Conservation (phyloP, 2,329 filamentous ascomycete genomes). For the Bertia moriformis region DNA sequence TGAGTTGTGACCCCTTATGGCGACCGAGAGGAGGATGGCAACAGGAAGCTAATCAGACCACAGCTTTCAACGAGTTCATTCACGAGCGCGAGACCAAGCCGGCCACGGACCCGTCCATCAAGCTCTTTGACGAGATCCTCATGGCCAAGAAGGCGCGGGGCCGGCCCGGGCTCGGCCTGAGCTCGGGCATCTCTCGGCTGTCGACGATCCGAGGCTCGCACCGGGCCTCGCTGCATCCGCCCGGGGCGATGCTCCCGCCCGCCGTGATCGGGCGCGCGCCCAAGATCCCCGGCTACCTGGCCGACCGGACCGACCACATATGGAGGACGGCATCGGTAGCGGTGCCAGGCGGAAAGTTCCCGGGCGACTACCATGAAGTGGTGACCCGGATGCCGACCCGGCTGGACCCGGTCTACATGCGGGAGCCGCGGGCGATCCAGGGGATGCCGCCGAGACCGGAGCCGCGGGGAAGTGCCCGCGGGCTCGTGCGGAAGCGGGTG, state of each 20-base stretch:
- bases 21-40: no score
- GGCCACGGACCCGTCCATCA: conserved; percentile 47
- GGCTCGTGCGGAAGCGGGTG: conserved; percentile 14
- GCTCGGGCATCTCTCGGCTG: conserved; percentile 46
- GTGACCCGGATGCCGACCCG: conserved; percentile 62
- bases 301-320: conserved; percentile 62
- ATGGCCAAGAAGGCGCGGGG: conserved; percentile 60
- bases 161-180: conserved; percentile 47
- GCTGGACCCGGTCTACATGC: conserved; percentile 76
- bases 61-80: conserved; percentile 70
- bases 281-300: conserved; percentile 40
- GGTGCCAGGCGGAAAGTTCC: conserved; percentile 44
- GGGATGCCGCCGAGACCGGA: conserved; percentile 59
- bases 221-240: conserved; percentile 4
- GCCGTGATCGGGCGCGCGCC: conserved; percentile 2
- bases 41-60: no score
- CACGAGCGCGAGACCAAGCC: conserved; percentile 61
- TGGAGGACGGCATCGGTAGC: conserved; percentile 58
- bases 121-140: conserved; percentile 73
- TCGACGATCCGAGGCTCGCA: conserved; percentile 27
- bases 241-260: conserved; percentile 1
- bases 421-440: conserved; percentile 78
- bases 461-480: conserved; percentile 11
- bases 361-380: conserved; percentile 44
- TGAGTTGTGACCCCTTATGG: no score